A percentile compares a stretch with the other conserved stretches of the same genome.
Evolutionary conservation across 306 rosid genomes (phyloP).

Genomic region (Lagenaria siceraria): DNA sequence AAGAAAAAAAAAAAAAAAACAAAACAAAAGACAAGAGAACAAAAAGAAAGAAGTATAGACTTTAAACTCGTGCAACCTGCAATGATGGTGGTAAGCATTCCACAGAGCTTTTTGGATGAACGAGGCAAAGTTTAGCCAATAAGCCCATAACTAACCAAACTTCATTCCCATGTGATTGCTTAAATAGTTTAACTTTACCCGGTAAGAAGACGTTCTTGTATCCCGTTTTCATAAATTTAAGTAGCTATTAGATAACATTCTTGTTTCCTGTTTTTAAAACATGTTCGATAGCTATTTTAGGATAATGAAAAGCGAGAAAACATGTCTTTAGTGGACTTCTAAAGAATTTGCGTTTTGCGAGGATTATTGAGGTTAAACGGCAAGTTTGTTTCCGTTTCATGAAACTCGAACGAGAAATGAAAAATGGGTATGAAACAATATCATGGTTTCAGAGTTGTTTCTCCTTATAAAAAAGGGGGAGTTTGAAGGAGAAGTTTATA

Average conservation of each 20-base stretch:
- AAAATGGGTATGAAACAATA: too few relatives aligned
- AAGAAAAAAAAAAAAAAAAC: background rate
- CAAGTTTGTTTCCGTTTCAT: too few relatives aligned
- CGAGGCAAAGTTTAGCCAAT: background rate
- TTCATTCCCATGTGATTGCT: background rate
- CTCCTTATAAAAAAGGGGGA: background rate
- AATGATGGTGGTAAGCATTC: constrained; percentile 4
- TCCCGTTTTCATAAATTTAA: too few relatives aligned
- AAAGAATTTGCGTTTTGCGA: too few relatives aligned
- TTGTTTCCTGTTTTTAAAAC: background rate
- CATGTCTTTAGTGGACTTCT: too few relatives aligned
- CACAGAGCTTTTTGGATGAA: background rate
- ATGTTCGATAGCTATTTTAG: background rate
- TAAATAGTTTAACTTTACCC: too few relatives aligned
- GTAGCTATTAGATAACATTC: background rate
- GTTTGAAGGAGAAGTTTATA: background rate
- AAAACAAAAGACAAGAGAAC: too few relatives aligned
- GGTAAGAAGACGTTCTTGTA: too few relatives aligned
- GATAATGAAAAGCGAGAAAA: too few relatives aligned
- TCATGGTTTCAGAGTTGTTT: too few relatives aligned
- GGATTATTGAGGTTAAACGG: too few relatives aligned
- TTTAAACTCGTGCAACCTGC: constrained; percentile 8
- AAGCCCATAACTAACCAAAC: background rate
- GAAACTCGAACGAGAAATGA: too few relatives aligned
- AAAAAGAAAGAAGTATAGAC: background rate